Base-by-base conservation (phyloP, 164 flowering plant species). In the Annona squamosa region DNA sequence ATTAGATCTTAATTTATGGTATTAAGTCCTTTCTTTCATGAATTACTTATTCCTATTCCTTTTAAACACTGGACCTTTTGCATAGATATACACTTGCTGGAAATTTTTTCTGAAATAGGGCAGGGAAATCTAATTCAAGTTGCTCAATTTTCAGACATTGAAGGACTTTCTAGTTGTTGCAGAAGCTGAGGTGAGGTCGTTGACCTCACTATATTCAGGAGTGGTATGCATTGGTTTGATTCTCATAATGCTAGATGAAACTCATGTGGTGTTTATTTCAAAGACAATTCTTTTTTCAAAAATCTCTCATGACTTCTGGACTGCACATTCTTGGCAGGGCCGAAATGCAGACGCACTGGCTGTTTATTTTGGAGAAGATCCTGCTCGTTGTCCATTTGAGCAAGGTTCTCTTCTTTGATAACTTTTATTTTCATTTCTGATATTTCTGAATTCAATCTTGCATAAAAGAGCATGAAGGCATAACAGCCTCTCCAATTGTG, bases 311-410 rank as follows among this genome's bases (percentile, higher is more conserved):
- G 56, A 45, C 43, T 65, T 18, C 10, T 52, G 45, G 46, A 7
- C 64, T 64, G 47, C 46, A 56, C 64, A n/a, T 48, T 26, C 37
- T 72, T 67, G 79, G 44, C 85, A 95, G 99, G 99, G 99, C 74
- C 82, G 93, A 84, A 93, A 84, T 82, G 98, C 93, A 47, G 99
- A 95, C 84, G 91, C 93, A 48, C 75, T 91, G 79, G 90, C 91
- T 75, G 81, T 83, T 72, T 95, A 95, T 80, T 95, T 95, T 84
- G 98, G 99, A 43, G 99, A 95, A 83, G 99, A 95, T 83, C 98
- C 98, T 41, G 85, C 91, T 46, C 90, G 91, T 19, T 91, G 96
- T 82, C 87, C 93, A 69, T 95, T 89, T 84, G 99, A 95, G 79
- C 98, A 93, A 93, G 99, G 99, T 94, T 47, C 41, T 65, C 65